Conservation (phyloP, 2,329 filamentous ascomycete species). For the Arthrobotrys megalospora region DNA sequence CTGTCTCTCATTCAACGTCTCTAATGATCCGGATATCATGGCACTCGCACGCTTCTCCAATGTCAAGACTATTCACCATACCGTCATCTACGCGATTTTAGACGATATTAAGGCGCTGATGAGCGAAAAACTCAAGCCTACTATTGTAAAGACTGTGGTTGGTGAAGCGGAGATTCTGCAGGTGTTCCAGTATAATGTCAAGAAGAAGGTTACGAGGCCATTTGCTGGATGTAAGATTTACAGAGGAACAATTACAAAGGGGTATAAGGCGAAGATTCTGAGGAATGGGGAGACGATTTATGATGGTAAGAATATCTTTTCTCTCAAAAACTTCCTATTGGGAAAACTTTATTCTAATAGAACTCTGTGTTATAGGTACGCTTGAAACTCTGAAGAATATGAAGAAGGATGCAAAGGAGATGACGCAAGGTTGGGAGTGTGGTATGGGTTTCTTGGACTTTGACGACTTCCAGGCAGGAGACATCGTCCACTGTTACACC, state of each 20-base stretch:
- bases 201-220: slow-evolving; percentile 78
- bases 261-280: slow-evolving; percentile 79
- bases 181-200: slow-evolving; percentile 86
- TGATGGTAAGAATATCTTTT: slow-evolving; percentile 77
- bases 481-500: slow-evolving; percentile 90
- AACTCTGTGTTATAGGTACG: slow-evolving; percentile 72
- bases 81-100: slow-evolving; percentile 84
- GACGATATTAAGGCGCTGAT: slow-evolving; percentile 80
- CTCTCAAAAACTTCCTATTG: slow-evolving; percentile 8
- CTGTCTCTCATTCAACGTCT: slow-evolving; percentile 88
- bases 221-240: slow-evolving; percentile 90
- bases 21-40: slow-evolving; percentile 77
- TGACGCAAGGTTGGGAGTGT: slow-evolving; percentile 94
- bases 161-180: slow-evolving; percentile 90
- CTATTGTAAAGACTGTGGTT: slow-evolving; percentile 78
- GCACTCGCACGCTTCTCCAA: slow-evolving; percentile 78
- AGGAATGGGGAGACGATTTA: slow-evolving; percentile 77
- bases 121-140: slow-evolving; percentile 78
- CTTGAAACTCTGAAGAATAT: slow-evolving; percentile 88
- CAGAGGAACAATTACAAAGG: slow-evolving; percentile 80
- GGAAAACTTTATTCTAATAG: slow-evolving; percentile 47
- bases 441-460: slow-evolving; percentile 88
- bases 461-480: slow-evolving; percentile 82
- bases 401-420: slow-evolving; percentile 91
- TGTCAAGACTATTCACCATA: slow-evolving; percentile 86